phyloP scores from a whole-genome alignment of 2,329 filamentous ascomycete genomes.

The Aspergillus persii region DNA sequence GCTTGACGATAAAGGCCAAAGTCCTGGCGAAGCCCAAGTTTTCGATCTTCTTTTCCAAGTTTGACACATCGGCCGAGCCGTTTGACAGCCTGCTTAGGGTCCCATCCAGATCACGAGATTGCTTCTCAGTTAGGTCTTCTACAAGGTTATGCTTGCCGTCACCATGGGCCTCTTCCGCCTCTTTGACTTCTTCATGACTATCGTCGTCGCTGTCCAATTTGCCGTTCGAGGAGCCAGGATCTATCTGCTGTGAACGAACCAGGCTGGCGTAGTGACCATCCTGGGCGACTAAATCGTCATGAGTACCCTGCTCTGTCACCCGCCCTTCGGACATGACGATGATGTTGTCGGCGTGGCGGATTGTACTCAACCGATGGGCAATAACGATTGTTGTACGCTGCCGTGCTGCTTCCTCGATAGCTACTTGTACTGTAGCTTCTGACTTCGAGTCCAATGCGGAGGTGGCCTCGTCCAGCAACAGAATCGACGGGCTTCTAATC shows the following conservation, averaged over 20 bases:
- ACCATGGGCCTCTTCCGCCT: no score
- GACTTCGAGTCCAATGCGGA: constrained; percentile 82
- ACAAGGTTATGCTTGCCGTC: no score
- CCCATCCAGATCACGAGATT: no score
- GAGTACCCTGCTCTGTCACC: constrained; percentile 45
- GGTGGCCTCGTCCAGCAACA: constrained; percentile 87
- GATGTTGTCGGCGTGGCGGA: constrained; percentile 44
- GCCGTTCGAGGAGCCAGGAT: neutral
- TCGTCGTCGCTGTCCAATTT: neutral
- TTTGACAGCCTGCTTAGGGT: no score
- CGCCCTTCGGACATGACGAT: constrained; percentile 41
- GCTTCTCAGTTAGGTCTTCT: no score
- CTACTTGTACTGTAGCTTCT: constrained; percentile 80
- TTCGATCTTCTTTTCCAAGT: no score
- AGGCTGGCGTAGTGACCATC: constrained; percentile 40
- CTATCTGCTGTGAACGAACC: constrained; percentile 41
- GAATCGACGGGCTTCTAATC: constrained; percentile 74
- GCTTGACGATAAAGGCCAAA: no score
- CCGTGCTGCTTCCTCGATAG: constrained; percentile 68
- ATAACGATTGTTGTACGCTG: constrained; percentile 43
- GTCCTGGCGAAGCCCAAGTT: no score
- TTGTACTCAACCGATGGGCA: constrained; percentile 45
- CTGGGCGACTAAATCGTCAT: constrained; percentile 35
- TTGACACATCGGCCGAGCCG: no score
- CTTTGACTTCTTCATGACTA: no score